Evolutionary conservation across 228 moss, liverwort and hornwort species (phyloP), one percentile per base, ranked within the genome.

Genomic region (Sphagnum fallax): DNA sequence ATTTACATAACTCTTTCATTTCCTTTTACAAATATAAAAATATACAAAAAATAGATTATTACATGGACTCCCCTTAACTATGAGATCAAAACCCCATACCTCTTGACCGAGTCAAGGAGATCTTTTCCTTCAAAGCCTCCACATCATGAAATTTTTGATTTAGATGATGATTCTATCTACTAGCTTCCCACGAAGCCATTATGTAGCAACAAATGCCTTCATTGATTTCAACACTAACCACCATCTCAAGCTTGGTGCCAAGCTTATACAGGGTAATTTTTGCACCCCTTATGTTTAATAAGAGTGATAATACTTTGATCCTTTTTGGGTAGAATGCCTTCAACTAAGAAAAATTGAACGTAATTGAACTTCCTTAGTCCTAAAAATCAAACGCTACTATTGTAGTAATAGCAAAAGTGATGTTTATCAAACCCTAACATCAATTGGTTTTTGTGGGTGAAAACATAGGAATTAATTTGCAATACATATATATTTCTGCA

Each of bases 211-310:
- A 87, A 0, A 78, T 75, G 13, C 67, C 83, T 6, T 77, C 75
- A 50, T 87, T 80, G 10, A 80, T 80, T 72, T 90, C 90, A 47
- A 91, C 87, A 60, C 89, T 87, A 5, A 93, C 91, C 16, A 89
- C 82, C 0, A 85, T 82, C 1, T 77, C 80, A 48, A 91, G 52
- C 5, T 49, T 71, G 4, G 91, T 71, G 6, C 93, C 93, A 0
- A 75, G 48, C 72, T 91, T 88, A 51, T 88, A 78, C 4, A 91
- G 79, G 4, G 91, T 89, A 12, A 97, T 92, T 79, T 97, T 93
- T 0, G 97, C 93, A 49, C 97, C 97, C 68, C 97, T 93, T 5
- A 97, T 97, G 0, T 93, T 93, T 16, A 91, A 87, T 74, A 97
- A 97, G 5, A 93, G 66, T 0, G 97, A 97, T 52, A 97, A 63